phyloP scores from a whole-genome alignment of 2,329 filamentous ascomycete genomes.

The Diaporthe nobilis region DNA sequence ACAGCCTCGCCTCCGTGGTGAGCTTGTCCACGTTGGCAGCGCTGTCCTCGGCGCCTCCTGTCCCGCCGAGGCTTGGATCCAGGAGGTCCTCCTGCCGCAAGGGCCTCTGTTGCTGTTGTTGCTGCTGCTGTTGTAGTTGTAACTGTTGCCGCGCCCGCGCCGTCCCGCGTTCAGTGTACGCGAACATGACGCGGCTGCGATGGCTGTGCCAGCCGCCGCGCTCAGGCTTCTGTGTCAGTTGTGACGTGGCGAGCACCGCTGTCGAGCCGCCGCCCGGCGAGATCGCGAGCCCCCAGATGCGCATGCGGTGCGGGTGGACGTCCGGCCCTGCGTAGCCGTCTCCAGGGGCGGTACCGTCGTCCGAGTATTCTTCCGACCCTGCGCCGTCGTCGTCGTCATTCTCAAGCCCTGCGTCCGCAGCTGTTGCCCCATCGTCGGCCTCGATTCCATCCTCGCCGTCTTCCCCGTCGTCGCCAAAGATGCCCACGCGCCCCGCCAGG shows the following conservation, averaged over 20 bases:
- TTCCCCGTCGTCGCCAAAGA: constrained; percentile 50
- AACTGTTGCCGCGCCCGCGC: constrained; percentile 36
- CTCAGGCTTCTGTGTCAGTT: constrained; percentile 64
- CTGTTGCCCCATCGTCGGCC: constrained; percentile 47
- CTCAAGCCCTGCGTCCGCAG: constrained; percentile 48
- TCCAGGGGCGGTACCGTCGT: constrained; percentile 50
- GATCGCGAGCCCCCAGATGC: constrained; percentile 67
- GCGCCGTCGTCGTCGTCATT: constrained; percentile 47
- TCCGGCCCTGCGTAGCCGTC: constrained; percentile 52
- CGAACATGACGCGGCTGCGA: constrained; percentile 56
- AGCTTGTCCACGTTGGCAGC: constrained; percentile 47
- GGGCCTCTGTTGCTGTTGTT: background rate
- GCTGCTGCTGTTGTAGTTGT: constrained; percentile 36
- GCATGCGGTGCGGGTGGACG: constrained; percentile 64
- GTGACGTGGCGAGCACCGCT: constrained; percentile 64
- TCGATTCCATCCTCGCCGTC: constrained; percentile 47
- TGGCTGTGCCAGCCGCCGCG: constrained; percentile 55
- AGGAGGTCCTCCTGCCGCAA: constrained; percentile 10
- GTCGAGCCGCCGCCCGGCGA: constrained; percentile 67
- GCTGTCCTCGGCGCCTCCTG: constrained; percentile 35
- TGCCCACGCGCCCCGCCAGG: constrained; percentile 57
- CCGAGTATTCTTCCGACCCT: constrained; percentile 52
- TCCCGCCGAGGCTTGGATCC: constrained; percentile 14
- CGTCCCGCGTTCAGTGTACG: constrained; percentile 37
- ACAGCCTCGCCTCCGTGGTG: constrained; percentile 69